Conservation (phyloP, 129 eudicot genomes). For the Centrapalus pauciflorus region DNA sequence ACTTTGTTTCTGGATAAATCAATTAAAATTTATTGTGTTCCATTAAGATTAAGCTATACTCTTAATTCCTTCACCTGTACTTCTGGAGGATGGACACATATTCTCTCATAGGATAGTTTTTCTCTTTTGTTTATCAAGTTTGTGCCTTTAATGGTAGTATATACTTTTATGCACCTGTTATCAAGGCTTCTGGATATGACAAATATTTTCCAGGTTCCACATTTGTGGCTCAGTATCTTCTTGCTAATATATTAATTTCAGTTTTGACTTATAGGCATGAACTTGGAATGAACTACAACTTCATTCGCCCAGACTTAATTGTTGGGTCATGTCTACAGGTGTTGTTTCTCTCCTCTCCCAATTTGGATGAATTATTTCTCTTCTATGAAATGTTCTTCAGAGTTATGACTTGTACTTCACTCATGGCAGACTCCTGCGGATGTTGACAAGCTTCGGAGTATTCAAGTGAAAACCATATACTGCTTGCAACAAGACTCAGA, state of each 20-base stretch:
- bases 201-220: background rate
- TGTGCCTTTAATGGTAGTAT: slow-evolving; percentile 1
- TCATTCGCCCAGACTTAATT: slow-evolving; percentile 86
- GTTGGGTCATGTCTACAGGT: slow-evolving; percentile 99
- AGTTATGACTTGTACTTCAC: slow-evolving; percentile 9
- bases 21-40: too few species aligned
- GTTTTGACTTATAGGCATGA: slow-evolving; percentile 97
- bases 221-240: slow-evolving; percentile 10
- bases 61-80: background rate
- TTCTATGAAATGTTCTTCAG: background rate
- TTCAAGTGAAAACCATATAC: slow-evolving; percentile 77
- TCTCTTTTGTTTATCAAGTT: background rate
- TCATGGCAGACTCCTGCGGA: slow-evolving; percentile 76
- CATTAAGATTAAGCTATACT: too few species aligned
- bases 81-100: background rate
- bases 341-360: slow-evolving; percentile 2
- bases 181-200: background rate
- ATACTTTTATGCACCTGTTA: background rate
- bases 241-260: slow-evolving; percentile 32
- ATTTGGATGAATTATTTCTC: background rate
- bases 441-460: slow-evolving; percentile 85
- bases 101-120: background rate
- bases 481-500: slow-evolving; percentile 96
- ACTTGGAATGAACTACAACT: slow-evolving; percentile 92
- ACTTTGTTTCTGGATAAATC: too few species aligned